Conservation (phyloP, 345 rosid species). For the Durio zibethinus region DNA sequence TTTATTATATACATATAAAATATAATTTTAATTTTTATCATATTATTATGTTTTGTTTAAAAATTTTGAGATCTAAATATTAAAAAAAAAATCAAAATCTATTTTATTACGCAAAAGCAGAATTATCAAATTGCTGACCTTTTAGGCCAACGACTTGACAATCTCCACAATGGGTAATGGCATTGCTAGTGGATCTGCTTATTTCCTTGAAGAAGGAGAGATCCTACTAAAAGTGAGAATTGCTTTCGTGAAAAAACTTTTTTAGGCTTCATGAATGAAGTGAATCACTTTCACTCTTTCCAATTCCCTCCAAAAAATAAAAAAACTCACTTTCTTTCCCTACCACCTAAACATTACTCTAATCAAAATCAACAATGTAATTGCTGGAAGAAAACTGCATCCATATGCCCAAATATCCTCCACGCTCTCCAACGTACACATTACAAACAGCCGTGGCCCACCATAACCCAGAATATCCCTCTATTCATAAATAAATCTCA, state of each 20-base stretch:
- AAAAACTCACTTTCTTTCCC: background rate
- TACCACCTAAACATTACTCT: constrained; percentile 4
- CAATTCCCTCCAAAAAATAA: no score
- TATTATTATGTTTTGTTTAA: no score
- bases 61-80: no score
- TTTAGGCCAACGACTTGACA: background rate
- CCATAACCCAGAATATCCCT: no score
- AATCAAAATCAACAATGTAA: constrained; percentile 5
- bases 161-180: background rate
- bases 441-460: constrained; percentile 14
- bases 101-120: background rate
- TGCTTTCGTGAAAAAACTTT: constrained; percentile 13
- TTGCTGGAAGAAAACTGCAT: background rate
- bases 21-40: no score
- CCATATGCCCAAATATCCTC: background rate
- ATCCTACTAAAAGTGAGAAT: constrained; percentile 6
- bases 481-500: no score
- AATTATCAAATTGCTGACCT: constrained; percentile 14
- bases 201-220: constrained; percentile 26
- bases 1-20: no score
- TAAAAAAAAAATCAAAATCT: no score
- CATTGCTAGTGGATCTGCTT: constrained; percentile 15
- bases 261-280: constrained; percentile 3
- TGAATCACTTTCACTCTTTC: constrained; percentile 14
- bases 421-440: background rate